Evolutionary conservation across 139 green algal genomes (phyloP).

Genomic region (Deuterostichococcus epilithicus): DNA sequence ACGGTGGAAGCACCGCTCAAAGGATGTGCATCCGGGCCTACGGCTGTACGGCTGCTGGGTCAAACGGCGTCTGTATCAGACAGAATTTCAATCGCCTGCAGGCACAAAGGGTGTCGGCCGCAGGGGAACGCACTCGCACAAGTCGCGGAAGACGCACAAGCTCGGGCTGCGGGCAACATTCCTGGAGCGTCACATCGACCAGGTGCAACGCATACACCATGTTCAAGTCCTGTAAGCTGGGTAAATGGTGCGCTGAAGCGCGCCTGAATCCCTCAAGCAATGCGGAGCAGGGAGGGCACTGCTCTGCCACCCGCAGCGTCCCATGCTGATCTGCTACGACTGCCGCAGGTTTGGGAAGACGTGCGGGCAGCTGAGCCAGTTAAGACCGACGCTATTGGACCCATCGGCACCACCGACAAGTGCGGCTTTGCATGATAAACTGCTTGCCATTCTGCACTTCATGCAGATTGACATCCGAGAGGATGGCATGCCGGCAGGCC

Average conservation of each 20-base stretch:
- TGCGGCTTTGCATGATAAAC: constrained; percentile 25
- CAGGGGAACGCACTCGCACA: background rate
- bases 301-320: no score
- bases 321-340: no score
- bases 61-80: no score
- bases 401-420: constrained; percentile 65
- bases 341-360: constrained; percentile 76
- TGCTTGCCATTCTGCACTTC: background rate
- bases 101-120: background rate
- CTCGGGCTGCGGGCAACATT: background rate
- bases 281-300: no score
- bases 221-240: no score
- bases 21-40: no score
- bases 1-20: background rate
- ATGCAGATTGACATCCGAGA: background rate
- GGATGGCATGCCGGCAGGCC: background rate
- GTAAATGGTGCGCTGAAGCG: no score
- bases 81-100: background rate
- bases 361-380: constrained; percentile 53
- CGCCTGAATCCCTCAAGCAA: no score
- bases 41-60: no score
- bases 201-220: no score
- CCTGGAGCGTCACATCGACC: background rate
- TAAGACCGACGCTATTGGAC: constrained; percentile 55
- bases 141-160: background rate